Base-by-base conservation (phyloP, 768 basidiomycete genomes). In the Lentinus brumalis region DNA sequence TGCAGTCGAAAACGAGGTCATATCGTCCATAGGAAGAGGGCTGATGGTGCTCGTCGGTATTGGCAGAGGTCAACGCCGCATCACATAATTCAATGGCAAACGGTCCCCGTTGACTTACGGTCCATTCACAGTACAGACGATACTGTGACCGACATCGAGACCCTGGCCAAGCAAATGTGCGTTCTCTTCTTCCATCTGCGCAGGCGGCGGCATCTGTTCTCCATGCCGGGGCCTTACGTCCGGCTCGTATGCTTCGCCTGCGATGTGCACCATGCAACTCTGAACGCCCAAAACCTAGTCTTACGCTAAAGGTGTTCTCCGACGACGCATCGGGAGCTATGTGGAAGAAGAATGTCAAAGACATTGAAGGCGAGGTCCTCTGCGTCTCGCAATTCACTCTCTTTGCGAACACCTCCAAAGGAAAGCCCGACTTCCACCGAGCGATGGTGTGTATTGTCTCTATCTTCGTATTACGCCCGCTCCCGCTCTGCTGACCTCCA, bases 371-470 rank as follows among this genome's bases (percentile, higher is more conserved):
- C 46, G 94, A 96, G 53, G 83, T 99, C 12, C 83, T 98, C 4
- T 98, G 96, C 67, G 94, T 96, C 15, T 95, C 95, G 1, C 96
- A 98, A 67, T 96, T 97, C 73, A 95, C 96, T 2, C 81, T 99
- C 30, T 74, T 96, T 70, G 91, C 94, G 26, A 89, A 89, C 60
- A 94, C 93, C 16, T 79, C 81, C 54, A 97, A 97, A 73, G 94
- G 94, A 30, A 94, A 95, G 69, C 91, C 91, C 14, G 94, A 97
- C 73, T 98, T 98, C 67, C 95, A 96, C 74, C 83, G 83, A 18
- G 91, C 95, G 6, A 97, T 97, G 94, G 94, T 94, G 57, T 18
- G 83, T 68, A 51, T 58, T 52, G 14, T 46, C 26, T 41, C 38
- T 39, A 44, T 42, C 42, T 60, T 31, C 52, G 51, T 26, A 45